Conservation (phyloP, 2,329 filamentous ascomycete genomes). For the Phyllosticta citrichinensis region DNA sequence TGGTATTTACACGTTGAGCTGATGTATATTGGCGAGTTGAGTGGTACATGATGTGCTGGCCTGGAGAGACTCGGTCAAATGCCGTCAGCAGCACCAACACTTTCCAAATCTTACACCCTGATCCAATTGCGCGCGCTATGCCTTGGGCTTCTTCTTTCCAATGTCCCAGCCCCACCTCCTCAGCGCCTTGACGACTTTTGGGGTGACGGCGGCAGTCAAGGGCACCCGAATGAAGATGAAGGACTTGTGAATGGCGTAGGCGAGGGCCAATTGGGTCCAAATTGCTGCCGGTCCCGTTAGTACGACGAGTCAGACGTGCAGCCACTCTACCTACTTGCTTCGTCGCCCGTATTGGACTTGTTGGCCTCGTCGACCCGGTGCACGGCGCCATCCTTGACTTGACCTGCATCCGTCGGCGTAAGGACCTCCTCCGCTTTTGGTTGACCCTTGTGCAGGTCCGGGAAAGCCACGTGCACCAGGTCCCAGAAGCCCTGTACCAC, state of each 20-base stretch:
- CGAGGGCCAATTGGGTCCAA: slow-evolving; percentile 81
- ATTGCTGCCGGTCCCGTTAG: slow-evolving; percentile 38
- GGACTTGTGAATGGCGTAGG: slow-evolving; percentile 95
- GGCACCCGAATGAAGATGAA: slow-evolving; percentile 96
- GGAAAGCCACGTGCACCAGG: slow-evolving; percentile 50
- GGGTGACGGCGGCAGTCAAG: slow-evolving; percentile 77
- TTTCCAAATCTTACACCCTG: not conserved
- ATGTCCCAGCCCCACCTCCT: slow-evolving; percentile 91
- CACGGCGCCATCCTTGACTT: slow-evolving; percentile 21
- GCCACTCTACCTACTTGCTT: slow-evolving; percentile 55
- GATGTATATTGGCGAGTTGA: not conserved
- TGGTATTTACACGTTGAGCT: not conserved
- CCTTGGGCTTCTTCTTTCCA: slow-evolving; percentile 55
- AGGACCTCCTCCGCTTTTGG: slow-evolving; percentile 36
- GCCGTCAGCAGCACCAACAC: not conserved
- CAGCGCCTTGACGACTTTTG: slow-evolving; percentile 85
- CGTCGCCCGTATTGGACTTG: slow-evolving; percentile 52
- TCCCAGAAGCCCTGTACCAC: slow-evolving; percentile 51
- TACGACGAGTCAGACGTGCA: not conserved
- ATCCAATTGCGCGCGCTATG: not conserved
- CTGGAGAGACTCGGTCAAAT: not conserved
- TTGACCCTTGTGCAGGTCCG: slow-evolving; percentile 34
- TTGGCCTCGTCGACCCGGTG: slow-evolving; percentile 41
- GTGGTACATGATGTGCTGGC: not conserved
- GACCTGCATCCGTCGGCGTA: slow-evolving; percentile 30